phyloP scores from a whole-genome alignment of 2,329 filamentous ascomycete species.

The Alternaria triticimaculans region DNA sequence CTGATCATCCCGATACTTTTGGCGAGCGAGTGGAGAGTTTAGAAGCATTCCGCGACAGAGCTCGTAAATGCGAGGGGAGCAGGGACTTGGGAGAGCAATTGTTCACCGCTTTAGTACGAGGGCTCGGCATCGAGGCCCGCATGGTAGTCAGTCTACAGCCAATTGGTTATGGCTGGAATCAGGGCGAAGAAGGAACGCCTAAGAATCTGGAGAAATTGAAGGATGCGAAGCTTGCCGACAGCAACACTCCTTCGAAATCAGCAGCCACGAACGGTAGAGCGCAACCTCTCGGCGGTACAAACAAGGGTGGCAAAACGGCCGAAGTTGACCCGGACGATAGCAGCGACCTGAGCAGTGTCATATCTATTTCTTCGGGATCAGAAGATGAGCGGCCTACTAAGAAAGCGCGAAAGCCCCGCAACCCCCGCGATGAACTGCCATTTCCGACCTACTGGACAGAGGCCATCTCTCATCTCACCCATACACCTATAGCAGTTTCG shows the following conservation, averaged over 20 bases:
- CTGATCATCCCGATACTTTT: slow-evolving; percentile 68
- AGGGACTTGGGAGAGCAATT: slow-evolving; percentile 88
- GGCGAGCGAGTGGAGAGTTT: slow-evolving; percentile 77
- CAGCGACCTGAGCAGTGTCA: slow-evolving; percentile 51
- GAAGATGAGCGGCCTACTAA: slow-evolving; percentile 60
- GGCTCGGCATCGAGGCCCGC: slow-evolving; percentile 79
- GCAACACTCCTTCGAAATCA: neutral
- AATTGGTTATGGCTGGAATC: slow-evolving; percentile 88
- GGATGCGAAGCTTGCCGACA: neutral
- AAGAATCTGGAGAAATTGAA: slow-evolving; percentile 44
- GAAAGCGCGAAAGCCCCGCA: slow-evolving; percentile 52
- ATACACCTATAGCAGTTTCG: slow-evolving; percentile 81
- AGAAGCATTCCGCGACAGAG: slow-evolving; percentile 71
- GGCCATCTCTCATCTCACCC: slow-evolving; percentile 79
- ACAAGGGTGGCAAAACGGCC: slow-evolving; percentile 1
- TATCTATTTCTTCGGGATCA: slow-evolving; percentile 55
- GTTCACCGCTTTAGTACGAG: slow-evolving; percentile 84
- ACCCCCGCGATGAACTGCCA: slow-evolving; percentile 76
- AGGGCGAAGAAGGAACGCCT: slow-evolving; percentile 75
- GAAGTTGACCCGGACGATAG: slow-evolving; percentile 51
- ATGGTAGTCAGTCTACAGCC: slow-evolving; percentile 87
- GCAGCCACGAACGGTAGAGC: slow-evolving; percentile 9
- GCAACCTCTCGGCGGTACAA: slow-evolving; percentile 8
- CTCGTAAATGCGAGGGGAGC: slow-evolving; percentile 76
- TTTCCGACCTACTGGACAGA: slow-evolving; percentile 96